Evolutionary conservation across 768 basidiomycete genomes (phyloP).

Genomic region (Russula emetica): DNA sequence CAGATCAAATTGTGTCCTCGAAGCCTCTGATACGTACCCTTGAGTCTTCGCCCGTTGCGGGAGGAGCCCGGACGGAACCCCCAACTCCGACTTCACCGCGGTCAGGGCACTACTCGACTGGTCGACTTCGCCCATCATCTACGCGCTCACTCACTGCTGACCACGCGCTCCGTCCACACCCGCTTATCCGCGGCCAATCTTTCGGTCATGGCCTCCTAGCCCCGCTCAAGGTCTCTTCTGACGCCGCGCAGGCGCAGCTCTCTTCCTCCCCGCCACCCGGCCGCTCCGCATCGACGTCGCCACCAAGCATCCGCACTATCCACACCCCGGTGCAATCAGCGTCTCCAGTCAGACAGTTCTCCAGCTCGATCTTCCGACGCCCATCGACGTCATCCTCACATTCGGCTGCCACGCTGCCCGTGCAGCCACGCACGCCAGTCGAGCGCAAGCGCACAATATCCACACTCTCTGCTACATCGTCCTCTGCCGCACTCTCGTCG

Average conservation of each 20-base stretch:
- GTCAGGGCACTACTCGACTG: conserved; percentile 35
- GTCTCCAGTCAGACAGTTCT: conserved; percentile 14
- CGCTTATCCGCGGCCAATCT: conserved; percentile 71
- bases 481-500: conserved; percentile 32
- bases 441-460: conserved; percentile 18
- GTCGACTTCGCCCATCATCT: conserved; percentile 56
- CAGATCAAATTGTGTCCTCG: not conserved
- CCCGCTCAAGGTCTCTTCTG: conserved; percentile 58
- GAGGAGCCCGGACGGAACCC: conserved; percentile 28
- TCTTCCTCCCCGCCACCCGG: conserved; percentile 35
- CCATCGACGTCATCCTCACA: conserved; percentile 56
- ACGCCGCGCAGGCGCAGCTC: conserved; percentile 43
- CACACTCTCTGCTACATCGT: conserved; percentile 34
- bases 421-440: conserved; percentile 30
- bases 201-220: conserved; percentile 51
- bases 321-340: conserved; percentile 1
- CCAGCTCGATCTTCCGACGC: conserved; percentile 39
- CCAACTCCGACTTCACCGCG: conserved; percentile 38
- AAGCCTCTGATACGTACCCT: conserved; percentile 6
- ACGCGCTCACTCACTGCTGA: conserved; percentile 49
- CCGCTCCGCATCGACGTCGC: conserved; percentile 31
- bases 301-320: conserved; percentile 28
- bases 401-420: conserved; percentile 57
- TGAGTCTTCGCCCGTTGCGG: conserved; percentile 1
- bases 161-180: conserved; percentile 59